phyloP scores from a whole-genome alignment of 2,329 filamentous ascomycete species.

The Lasiodiplodia hormozganensis region DNA sequence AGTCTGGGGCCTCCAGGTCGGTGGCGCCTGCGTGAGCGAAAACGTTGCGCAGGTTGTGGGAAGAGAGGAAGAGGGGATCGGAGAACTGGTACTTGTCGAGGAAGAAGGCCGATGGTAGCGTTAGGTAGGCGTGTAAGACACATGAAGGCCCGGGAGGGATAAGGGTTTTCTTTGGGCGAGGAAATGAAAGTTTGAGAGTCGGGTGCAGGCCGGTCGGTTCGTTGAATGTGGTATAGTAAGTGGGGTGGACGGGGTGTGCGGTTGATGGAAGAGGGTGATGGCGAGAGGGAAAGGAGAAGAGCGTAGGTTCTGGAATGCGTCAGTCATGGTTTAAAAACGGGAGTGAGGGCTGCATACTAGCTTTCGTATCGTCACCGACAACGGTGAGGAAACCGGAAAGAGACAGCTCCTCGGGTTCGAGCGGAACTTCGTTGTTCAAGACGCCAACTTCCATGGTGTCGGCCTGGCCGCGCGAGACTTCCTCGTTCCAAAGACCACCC shows the following conservation, averaged over 20 bases:
- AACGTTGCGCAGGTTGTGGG: conserved; percentile 76
- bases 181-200: conserved; percentile 72
- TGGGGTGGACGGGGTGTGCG: conserved; percentile 57
- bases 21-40: conserved; percentile 76
- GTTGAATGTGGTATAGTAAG: conserved; percentile 70
- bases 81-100: conserved; percentile 85
- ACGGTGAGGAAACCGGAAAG: conserved; percentile 81
- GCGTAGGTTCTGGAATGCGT: conserved; percentile 64
- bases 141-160: conserved; percentile 63
- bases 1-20: conserved; percentile 90
- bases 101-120: conserved; percentile 81
- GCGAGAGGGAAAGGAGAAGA: conserved; percentile 84
- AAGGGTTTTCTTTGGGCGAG: conserved; percentile 50
- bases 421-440: conserved; percentile 68
- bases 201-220: conserved; percentile 83
- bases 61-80: conserved; percentile 77
- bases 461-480: conserved; percentile 43
- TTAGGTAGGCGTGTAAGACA: conserved; percentile 79
- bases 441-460: conserved; percentile 82
- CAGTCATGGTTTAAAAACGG: conserved; percentile 26
- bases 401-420: conserved; percentile 75
- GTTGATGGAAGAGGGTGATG: conserved; percentile 66
- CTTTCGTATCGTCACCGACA: conserved; percentile 74
- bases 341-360: conserved; percentile 55
- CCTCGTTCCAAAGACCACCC: conserved; percentile 41